A percentile compares a stretch with the other conserved stretches of the same genome.
These are phyloP conservation scores for Shiraia sp. DNA, from an alignment of 2,329 filamentous ascomycete genomes.

Conservation along the genomic window DNA sequence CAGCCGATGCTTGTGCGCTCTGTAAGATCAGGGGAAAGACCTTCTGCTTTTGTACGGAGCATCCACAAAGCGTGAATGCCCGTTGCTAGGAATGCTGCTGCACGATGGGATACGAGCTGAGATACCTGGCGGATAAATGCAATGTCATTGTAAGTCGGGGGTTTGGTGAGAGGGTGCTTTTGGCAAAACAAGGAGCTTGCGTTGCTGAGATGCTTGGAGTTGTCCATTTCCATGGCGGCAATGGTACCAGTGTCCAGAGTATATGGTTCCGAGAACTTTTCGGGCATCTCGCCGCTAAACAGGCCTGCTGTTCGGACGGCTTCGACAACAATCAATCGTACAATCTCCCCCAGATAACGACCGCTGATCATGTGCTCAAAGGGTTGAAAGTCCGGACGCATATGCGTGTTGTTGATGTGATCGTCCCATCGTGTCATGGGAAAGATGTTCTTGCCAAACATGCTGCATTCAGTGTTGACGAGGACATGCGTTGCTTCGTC, in stretches of 20 bases:
- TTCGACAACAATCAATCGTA: constrained; percentile 63
- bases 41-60: constrained; percentile 57
- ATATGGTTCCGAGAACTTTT: constrained; percentile 60
- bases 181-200: constrained; percentile 55
- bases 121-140: constrained; percentile 59
- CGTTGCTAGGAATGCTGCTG: constrained; percentile 65
- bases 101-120: constrained; percentile 60
- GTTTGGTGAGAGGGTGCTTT: constrained; percentile 53
- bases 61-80: constrained; percentile 66
- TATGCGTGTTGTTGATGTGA: constrained; percentile 59
- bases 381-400: constrained; percentile 65
- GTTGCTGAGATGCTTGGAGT: constrained; percentile 42
- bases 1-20: constrained; percentile 64
- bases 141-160: constrained; percentile 55
- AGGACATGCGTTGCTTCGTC: constrained; percentile 63
- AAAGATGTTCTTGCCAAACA: constrained; percentile 64
- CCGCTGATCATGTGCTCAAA: constrained; percentile 68
- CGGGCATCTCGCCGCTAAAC: constrained; percentile 61
- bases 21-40: constrained; percentile 37
- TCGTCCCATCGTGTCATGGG: constrained; percentile 66
- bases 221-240: constrained; percentile 59
- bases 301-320: constrained; percentile 60
- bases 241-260: constrained; percentile 63
- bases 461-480: constrained; percentile 68
- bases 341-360: constrained; percentile 66